phyloP scores from a whole-genome alignment of 495 filamentous ascomycete species.

The Penicilliopsis zonata region DNA sequence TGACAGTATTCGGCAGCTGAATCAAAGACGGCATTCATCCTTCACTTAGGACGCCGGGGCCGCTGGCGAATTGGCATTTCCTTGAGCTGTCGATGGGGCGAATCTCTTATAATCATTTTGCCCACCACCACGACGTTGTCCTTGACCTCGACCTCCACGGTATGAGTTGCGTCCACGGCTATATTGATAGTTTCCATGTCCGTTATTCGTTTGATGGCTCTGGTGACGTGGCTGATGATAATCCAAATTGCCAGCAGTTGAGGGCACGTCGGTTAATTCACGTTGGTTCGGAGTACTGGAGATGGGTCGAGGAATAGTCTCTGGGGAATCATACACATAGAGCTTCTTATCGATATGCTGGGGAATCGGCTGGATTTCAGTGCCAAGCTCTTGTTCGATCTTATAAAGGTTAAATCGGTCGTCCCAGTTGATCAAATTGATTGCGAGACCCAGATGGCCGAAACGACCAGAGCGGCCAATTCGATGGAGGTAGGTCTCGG shows the following conservation, averaged over 20 bases:
- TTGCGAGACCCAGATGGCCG: constrained; percentile 91
- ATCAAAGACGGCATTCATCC: no score
- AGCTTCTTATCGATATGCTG: constrained; percentile 92
- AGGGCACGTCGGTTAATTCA: constrained; percentile 10
- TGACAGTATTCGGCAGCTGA: neutral
- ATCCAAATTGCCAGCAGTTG: constrained; percentile 15
- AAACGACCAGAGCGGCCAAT: constrained; percentile 97
- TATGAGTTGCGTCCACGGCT: constrained; percentile 27
- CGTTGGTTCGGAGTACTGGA: constrained; percentile 29
- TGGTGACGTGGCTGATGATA: constrained; percentile 25
- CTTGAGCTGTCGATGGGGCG: constrained; percentile 14
- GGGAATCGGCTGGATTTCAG: constrained; percentile 94
- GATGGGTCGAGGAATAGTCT: constrained; percentile 78
- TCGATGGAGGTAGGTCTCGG: constrained; percentile 96
- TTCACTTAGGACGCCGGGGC: constrained; percentile 15
- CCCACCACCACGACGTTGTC: constrained; percentile 27
- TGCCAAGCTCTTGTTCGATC: constrained; percentile 93
- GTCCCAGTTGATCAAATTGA: constrained; percentile 99
- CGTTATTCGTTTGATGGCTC: constrained; percentile 23
- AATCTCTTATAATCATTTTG: constrained; percentile 21
- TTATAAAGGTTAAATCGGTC: constrained; percentile 98
- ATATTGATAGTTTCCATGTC: constrained; percentile 24
- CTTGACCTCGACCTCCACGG: constrained; percentile 33
- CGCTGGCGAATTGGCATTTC: constrained; percentile 20
- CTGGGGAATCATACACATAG: constrained; percentile 94